Evolutionary conservation across 2,329 filamentous ascomycete genomes (phyloP).

Genomic region (Xylaria sp.): DNA sequence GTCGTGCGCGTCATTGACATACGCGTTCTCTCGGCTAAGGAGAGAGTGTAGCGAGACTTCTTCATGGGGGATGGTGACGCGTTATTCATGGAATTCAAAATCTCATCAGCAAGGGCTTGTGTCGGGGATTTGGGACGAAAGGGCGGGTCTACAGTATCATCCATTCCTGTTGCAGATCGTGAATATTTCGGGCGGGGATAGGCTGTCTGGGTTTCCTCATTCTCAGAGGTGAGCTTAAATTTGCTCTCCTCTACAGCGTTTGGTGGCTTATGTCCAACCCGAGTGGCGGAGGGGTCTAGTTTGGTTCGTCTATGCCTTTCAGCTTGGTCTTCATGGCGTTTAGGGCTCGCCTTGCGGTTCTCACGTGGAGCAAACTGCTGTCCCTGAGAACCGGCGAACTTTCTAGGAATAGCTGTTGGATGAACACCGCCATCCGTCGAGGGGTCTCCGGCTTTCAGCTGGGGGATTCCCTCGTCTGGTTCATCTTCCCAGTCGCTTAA

Average conservation of each 20-base stretch:
- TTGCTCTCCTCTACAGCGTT: not conserved
- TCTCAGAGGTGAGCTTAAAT: not conserved
- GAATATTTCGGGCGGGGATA: not conserved
- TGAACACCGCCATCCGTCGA: not conserved
- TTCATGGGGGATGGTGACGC: constrained; percentile 64
- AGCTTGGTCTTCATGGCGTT: not conserved
- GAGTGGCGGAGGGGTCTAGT: not conserved
- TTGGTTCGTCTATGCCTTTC: constrained; percentile 1
- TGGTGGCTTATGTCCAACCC: not conserved
- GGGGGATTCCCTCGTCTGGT: constrained; percentile 29
- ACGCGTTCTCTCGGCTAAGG: constrained; percentile 78
- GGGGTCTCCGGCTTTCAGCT: constrained; percentile 2
- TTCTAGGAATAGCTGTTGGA: constrained; percentile 18
- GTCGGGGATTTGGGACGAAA: constrained; percentile 47
- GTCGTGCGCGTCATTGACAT: constrained; percentile 72
- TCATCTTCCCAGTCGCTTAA: constrained; percentile 61
- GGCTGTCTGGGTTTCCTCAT: not conserved
- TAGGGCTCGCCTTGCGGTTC: constrained; percentile 13
- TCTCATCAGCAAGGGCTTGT: constrained; percentile 60
- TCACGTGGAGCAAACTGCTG: constrained; percentile 10
- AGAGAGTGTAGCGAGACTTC: constrained; percentile 60
- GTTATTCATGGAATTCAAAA: constrained; percentile 59
- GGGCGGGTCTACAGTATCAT: constrained; percentile 21
- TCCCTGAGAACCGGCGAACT: constrained; percentile 4
- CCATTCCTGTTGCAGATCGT: not conserved